These are phyloP conservation scores for Lactarius deliciosus DNA, from an alignment of 768 basidiomycete species.

Conservation along the genomic window DNA sequence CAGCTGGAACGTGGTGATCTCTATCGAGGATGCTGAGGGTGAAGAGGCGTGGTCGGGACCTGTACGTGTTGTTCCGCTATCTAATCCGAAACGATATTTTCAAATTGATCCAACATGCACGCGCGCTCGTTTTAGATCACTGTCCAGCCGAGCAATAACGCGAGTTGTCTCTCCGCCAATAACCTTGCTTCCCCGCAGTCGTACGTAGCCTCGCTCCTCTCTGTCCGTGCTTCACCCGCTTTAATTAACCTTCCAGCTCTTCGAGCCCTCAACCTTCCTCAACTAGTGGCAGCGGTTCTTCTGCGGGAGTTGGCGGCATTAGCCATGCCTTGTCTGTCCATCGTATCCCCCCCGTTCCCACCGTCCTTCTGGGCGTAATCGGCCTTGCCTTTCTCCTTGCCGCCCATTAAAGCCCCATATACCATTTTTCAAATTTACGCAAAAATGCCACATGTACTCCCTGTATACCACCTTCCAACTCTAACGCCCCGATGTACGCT, in stretches of 20 bases:
- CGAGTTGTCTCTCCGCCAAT: slow-evolving; percentile 39
- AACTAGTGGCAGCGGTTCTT: background rate
- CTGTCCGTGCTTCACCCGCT: background rate
- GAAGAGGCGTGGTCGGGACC: slow-evolving; percentile 58
- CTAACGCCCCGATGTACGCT: slow-evolving; percentile 1
- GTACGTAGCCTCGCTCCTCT: background rate
- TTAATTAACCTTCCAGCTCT: background rate
- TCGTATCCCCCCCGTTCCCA: background rate
- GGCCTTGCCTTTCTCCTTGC: slow-evolving; percentile 1
- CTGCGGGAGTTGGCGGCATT: background rate
- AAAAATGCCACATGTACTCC: slow-evolving; percentile 4
- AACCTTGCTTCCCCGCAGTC: slow-evolving; percentile 10
- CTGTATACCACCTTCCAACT: slow-evolving; percentile 12
- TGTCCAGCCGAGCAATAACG: slow-evolving; percentile 38
- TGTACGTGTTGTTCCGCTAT: background rate
- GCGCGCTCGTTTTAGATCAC: slow-evolving; percentile 36
- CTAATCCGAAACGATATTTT: background rate
- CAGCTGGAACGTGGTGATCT: slow-evolving; percentile 51
- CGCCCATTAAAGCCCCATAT: slow-evolving; percentile 9
- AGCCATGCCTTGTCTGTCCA: background rate
- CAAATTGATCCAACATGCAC: background rate
- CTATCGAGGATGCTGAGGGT: slow-evolving; percentile 50
- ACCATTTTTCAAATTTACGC: background rate
- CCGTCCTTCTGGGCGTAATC: slow-evolving; percentile 16
- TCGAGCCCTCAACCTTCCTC: background rate